A percentile compares a stretch with the other conserved stretches of the same genome.
Evolutionary conservation across 2,329 filamentous ascomycete species (phyloP).

Genomic region (Alternaria hordeiaustralica): DNA sequence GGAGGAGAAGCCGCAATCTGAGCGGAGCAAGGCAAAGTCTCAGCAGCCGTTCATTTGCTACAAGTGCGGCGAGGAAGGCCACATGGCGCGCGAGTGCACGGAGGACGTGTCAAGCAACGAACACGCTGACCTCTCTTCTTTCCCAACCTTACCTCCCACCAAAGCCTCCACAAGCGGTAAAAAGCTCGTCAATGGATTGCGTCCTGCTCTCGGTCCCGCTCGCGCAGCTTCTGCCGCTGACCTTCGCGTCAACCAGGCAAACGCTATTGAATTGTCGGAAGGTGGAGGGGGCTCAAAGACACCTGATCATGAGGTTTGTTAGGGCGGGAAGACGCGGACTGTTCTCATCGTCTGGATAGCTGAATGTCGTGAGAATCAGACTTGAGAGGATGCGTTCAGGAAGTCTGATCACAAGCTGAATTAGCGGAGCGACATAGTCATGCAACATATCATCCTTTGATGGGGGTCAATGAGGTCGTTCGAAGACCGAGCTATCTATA

Average conservation of each 20-base stretch:
- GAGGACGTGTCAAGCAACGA: neutral
- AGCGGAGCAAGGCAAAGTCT: neutral
- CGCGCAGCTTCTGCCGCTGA: neutral
- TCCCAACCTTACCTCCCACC: neutral
- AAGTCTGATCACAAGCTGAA: neutral
- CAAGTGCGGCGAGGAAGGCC: conserved; percentile 16
- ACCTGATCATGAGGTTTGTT: conserved; percentile 20
- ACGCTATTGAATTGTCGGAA: conserved; percentile 3
- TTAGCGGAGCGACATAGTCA: neutral
- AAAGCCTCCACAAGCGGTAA: neutral
- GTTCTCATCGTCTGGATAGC: conserved; percentile 15
- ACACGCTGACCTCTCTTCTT: neutral
- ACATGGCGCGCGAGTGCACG: conserved; percentile 13
- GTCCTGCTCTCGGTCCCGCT: neutral
- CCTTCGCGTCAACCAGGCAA: neutral
- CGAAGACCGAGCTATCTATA: neutral
- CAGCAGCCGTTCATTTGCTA: conserved; percentile 14
- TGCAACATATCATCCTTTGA: neutral
- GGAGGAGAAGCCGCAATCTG: neutral
- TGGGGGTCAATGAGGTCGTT: neutral
- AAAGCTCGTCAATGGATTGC: neutral
- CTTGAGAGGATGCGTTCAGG: neutral
- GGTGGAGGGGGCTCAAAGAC: conserved; percentile 24
- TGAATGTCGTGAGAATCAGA: neutral
- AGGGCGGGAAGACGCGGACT: conserved; percentile 20